These are phyloP conservation scores for Chlorella sp. DNA, from an alignment of 139 green algal species.

Conservation along the genomic window DNA sequence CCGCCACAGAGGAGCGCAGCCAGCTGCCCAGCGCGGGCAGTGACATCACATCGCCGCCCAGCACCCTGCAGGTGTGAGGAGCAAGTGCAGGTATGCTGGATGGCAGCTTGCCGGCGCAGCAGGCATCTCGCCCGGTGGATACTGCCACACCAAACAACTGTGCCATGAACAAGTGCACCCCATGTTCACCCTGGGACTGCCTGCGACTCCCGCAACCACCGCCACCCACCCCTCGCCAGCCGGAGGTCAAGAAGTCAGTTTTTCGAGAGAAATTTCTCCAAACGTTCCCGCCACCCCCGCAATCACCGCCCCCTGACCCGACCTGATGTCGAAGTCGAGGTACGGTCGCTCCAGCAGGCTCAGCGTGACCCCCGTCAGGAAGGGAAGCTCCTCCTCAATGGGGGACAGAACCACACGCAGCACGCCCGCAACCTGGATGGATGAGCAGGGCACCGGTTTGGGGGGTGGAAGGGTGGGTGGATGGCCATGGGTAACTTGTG, in stretches of 20 bases:
- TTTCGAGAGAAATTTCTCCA: too few species aligned
- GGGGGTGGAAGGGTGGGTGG: too few species aligned
- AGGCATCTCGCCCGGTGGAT: not conserved
- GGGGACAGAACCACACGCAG: conserved; percentile 46
- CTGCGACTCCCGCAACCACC: too few species aligned
- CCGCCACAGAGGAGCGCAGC: conserved; percentile 37
- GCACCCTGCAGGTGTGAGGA: conserved; percentile 25
- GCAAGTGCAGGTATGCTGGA: not conserved
- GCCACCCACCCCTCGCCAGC: too few species aligned
- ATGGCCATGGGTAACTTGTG: not conserved
- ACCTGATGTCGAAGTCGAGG: conserved; percentile 51
- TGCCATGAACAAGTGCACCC: too few species aligned
- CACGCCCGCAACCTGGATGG: conserved; percentile 38
- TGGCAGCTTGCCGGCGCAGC: not conserved
- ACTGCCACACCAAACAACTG: not conserved
- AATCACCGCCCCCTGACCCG: not conserved
- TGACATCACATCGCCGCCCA: conserved; percentile 52
- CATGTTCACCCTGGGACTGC: too few species aligned
- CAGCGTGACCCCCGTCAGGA: conserved; percentile 43
- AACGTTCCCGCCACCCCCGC: too few species aligned
- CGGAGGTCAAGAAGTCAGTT: too few species aligned
- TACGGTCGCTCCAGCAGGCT: conserved; percentile 42
- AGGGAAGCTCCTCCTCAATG: conserved; percentile 52
- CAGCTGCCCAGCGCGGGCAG: conserved; percentile 48
- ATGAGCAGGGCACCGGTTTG: too few species aligned